phyloP scores from a whole-genome alignment of 768 basidiomycete species.

The Trametes punicea region DNA sequence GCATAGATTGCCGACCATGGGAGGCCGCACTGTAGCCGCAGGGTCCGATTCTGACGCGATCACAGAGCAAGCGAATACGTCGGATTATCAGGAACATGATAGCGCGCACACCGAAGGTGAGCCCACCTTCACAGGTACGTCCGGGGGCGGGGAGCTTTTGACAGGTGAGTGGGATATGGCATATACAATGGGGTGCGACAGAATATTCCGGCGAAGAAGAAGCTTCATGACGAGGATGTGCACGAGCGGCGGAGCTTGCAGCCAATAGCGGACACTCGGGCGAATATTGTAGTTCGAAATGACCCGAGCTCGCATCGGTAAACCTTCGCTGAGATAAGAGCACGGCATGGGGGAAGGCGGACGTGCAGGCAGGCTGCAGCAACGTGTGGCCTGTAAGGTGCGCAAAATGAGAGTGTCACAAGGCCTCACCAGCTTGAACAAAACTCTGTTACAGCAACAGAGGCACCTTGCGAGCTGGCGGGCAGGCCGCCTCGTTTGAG shows the following conservation, averaged over 20 bases:
- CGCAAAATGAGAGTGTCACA: slow-evolving; percentile 3
- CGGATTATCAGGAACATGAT: not conserved
- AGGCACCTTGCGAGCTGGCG: not conserved
- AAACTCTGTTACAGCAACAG: not conserved
- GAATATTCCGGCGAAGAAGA: no score
- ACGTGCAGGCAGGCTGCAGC: not conserved
- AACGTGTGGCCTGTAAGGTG: not conserved
- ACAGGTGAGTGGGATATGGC: no score
- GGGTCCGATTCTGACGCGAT: not conserved
- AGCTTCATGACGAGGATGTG: not conserved
- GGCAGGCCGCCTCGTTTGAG: not conserved
- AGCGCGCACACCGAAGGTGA: not conserved
- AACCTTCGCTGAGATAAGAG: slow-evolving; percentile 2
- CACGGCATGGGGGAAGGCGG: no score
- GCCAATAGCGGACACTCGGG: slow-evolving; percentile 3
- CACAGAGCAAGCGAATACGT: not conserved
- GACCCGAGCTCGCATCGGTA: slow-evolving; percentile 7
- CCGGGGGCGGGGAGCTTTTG: no score
- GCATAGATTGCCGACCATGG: slow-evolving; percentile 14
- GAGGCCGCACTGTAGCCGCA: slow-evolving; percentile 15
- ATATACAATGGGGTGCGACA: no score
- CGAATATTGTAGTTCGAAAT: not conserved
- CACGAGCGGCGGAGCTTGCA: slow-evolving; percentile 1
- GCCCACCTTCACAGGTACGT: not conserved
- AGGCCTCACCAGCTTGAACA: not conserved